These are phyloP conservation scores for Phytopythium sindhum DNA, from an alignment of 352 stramenopile genomes.

Conservation along the genomic window DNA sequence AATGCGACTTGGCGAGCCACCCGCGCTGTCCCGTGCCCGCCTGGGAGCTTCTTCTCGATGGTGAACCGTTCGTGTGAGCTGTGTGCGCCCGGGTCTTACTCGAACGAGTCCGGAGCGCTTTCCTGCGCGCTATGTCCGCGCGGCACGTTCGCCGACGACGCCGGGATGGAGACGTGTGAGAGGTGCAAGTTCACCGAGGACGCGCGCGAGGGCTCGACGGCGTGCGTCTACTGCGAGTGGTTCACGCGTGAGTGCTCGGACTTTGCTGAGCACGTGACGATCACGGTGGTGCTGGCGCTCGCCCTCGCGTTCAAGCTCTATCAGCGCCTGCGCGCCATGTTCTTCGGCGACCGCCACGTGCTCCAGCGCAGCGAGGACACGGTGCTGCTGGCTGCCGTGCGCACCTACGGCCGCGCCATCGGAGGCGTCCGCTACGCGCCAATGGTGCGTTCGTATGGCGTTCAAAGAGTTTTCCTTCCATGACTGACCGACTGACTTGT, in stretches of 20 bases:
- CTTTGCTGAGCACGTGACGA: constrained; percentile 53
- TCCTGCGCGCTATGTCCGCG: constrained; percentile 32
- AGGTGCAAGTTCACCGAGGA: constrained; percentile 35
- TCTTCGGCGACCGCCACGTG: constrained; percentile 20
- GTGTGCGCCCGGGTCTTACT: constrained; percentile 37
- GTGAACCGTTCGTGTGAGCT: constrained; percentile 15
- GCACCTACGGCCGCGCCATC: constrained; percentile 44
- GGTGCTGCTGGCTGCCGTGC: constrained; percentile 45
- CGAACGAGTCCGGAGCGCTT: constrained; percentile 23
- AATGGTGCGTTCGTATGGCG: constrained; percentile 37
- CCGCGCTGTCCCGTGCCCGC: constrained; percentile 23
- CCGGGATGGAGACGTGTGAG: constrained; percentile 38
- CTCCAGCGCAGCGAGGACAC: constrained; percentile 37
- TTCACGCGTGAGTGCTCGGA: constrained; percentile 46
- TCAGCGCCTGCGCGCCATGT: constrained; percentile 26
- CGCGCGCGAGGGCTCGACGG: constrained; percentile 22
- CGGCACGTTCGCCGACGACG: constrained; percentile 30
- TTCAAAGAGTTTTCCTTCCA: too few species aligned
- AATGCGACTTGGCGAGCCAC: constrained; percentile 13
- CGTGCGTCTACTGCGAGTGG: constrained; percentile 46
- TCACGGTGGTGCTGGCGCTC: constrained; percentile 19
- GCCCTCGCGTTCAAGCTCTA: constrained; percentile 21
- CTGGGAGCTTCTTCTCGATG: constrained; percentile 27
- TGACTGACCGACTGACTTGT: neutral
- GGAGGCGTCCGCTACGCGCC: constrained; percentile 26